phyloP scores from a whole-genome alignment of 352 stramenopile genomes.

The Pythium brachiatum region DNA sequence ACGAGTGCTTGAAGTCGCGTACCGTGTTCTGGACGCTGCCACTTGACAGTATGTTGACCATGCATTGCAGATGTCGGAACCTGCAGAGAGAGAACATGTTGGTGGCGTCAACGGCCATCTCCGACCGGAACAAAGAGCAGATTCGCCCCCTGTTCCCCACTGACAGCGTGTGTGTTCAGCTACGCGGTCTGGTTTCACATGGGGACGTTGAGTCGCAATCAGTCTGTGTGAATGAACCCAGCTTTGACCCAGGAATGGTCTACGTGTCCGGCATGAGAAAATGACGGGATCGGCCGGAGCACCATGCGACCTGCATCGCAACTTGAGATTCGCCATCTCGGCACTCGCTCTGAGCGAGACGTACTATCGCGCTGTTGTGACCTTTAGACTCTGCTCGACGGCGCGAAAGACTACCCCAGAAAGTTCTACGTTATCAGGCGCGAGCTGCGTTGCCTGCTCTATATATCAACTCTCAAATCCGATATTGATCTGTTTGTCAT shows the following conservation, averaged over 20 bases:
- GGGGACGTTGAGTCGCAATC: too few species aligned
- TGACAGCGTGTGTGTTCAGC: too few species aligned
- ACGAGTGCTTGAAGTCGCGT: too few species aligned
- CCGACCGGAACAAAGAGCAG: neutral
- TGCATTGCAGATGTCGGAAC: neutral
- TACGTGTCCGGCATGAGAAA: neutral
- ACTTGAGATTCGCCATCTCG: too few species aligned
- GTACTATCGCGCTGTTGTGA: too few species aligned
- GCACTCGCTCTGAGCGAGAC: too few species aligned
- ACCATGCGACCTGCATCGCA: neutral
- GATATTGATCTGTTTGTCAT: neutral
- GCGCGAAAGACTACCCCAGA: neutral
- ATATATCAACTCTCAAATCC: neutral
- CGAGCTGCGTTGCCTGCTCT: neutral
- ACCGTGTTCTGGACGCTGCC: neutral
- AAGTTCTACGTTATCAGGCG: neutral
- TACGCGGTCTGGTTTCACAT: conserved; percentile 1
- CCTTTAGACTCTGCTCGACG: neutral
- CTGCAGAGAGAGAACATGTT: neutral
- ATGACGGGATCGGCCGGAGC: neutral
- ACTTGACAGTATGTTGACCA: neutral
- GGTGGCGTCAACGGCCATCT: too few species aligned
- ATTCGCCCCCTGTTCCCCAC: neutral
- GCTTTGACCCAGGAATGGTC: neutral
- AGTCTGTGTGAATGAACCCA: too few species aligned